Conservation (phyloP, 148 eudicot genomes). For the Amaranthus hypochondriacus region DNA sequence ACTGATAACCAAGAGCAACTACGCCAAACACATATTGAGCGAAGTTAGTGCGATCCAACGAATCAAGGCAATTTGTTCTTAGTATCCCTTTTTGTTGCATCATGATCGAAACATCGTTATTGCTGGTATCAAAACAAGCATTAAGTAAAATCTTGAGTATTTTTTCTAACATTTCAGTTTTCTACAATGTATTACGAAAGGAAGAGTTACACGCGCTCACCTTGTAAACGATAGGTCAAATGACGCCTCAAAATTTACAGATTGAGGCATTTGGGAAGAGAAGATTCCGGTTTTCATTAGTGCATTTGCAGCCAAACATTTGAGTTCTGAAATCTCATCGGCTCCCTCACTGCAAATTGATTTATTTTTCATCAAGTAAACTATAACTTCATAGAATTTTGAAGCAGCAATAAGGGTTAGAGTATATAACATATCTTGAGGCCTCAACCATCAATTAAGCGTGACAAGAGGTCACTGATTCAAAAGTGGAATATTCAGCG, state of each 20-base stretch:
- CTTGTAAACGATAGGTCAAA: constrained; percentile 8
- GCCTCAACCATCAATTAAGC: too few relatives aligned
- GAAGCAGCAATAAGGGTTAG: background rate
- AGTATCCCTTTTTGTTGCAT: constrained; percentile 63
- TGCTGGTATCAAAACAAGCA: constrained; percentile 1
- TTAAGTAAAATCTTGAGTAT: background rate
- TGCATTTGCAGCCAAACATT: constrained; percentile 39
- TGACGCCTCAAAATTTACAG: constrained; percentile 29
- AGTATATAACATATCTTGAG: too few relatives aligned
- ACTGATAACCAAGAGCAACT: constrained; percentile 81
- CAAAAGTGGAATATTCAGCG: too few relatives aligned
- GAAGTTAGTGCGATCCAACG: constrained; percentile 90
- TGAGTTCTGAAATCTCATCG: constrained; percentile 39
- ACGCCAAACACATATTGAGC: constrained; percentile 83
- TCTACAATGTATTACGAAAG: background rate
- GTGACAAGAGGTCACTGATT: too few relatives aligned
- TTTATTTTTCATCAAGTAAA: constrained; percentile 5
- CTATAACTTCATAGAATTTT: background rate
- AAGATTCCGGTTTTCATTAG: constrained; percentile 54
- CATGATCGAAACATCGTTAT: background rate
- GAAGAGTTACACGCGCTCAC: constrained; percentile 8
- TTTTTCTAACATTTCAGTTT: background rate
- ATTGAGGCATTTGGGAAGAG: constrained; percentile 39
- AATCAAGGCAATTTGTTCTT: constrained; percentile 87
- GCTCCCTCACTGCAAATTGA: constrained; percentile 43